Evolutionary conservation across 352 stramenopile genomes (phyloP).

Genomic region (Phytophthora pisi): DNA sequence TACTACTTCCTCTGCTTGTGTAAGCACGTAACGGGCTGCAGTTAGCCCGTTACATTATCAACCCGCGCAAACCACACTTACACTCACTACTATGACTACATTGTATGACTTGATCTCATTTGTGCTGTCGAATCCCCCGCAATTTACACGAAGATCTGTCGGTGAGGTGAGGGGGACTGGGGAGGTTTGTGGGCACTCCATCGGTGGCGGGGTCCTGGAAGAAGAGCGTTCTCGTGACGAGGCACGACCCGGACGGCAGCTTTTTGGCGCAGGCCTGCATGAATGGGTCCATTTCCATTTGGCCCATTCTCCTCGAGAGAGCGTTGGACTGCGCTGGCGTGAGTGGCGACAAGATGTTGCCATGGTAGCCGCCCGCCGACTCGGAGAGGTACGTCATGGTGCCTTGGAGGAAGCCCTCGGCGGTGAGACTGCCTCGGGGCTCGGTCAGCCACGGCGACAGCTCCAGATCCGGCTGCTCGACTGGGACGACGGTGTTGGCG

Average conservation of each 20-base stretch:
- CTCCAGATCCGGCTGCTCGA: conserved; percentile 25
- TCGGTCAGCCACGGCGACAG: conserved; percentile 36
- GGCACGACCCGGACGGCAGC: conserved; percentile 19
- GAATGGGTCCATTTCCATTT: conserved; percentile 52
- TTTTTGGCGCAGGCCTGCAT: conserved; percentile 43
- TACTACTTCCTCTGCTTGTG: no score
- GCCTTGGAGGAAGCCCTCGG: conserved; percentile 30
- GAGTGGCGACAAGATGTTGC: conserved; percentile 29
- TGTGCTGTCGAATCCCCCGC: neutral
- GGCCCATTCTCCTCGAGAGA: conserved; percentile 37
- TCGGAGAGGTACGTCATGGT: conserved; percentile 37
- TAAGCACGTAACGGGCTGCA: neutral
- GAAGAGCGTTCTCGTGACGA: conserved; percentile 34
- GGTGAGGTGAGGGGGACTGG: conserved; percentile 30
- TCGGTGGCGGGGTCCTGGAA: conserved; percentile 32
- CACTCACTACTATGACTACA: neutral
- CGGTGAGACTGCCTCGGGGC: conserved; percentile 35
- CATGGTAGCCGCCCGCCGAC: conserved; percentile 21
- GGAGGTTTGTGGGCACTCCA: conserved; percentile 25
- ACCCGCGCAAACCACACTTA: neutral
- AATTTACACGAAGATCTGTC: conserved; percentile 33
- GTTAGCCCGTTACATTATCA: neutral
- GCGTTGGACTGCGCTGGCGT: conserved; percentile 36
- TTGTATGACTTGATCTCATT: neutral
- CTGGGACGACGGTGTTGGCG: conserved; percentile 33